These are phyloP conservation scores for Fennellomyces sp. DNA, from an alignment of 371 early-diverging fungal species.

Conservation along the genomic window DNA sequence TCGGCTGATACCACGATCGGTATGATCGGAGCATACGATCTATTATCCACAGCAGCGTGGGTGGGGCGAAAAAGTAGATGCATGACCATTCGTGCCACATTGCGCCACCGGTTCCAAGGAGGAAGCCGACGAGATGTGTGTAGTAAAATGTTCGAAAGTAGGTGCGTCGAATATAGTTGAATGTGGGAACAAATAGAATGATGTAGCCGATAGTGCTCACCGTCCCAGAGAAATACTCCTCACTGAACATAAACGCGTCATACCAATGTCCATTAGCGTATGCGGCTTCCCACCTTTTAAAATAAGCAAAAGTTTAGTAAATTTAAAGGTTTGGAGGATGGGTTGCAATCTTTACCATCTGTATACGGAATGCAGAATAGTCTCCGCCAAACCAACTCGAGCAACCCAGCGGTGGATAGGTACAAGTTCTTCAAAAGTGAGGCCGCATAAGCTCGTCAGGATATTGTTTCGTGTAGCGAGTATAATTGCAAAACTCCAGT, in stretches of 20 bases:
- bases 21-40: slow-evolving; percentile 44
- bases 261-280: neutral
- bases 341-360: slow-evolving; percentile 29
- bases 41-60: slow-evolving; percentile 29
- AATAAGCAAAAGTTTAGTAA: neutral
- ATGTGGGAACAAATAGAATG: slow-evolving; percentile 36
- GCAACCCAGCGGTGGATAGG: slow-evolving; percentile 50
- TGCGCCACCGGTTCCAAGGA: slow-evolving; percentile 29
- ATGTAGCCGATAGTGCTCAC: slow-evolving; percentile 35
- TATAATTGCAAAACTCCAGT: slow-evolving; percentile 45
- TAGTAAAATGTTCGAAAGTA: slow-evolving; percentile 47
- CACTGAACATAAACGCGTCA: slow-evolving; percentile 25
- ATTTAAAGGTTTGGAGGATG: neutral
- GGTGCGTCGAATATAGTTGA: slow-evolving; percentile 39
- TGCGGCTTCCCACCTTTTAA: neutral
- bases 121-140: slow-evolving; percentile 35
- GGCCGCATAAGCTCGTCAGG: slow-evolving; percentile 37
- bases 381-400: slow-evolving; percentile 40
- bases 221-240: slow-evolving; percentile 40
- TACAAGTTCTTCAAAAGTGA: slow-evolving; percentile 41
- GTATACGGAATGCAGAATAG: slow-evolving; percentile 39
- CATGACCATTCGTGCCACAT: slow-evolving; percentile 44
- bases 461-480: slow-evolving; percentile 44
- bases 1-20: slow-evolving; percentile 29
- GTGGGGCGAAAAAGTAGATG: slow-evolving; percentile 41